Evolutionary conservation across 106 monocot genomes (phyloP), one percentile per base, ranked within the genome.

Genomic region (Dioscorea zingiberensis): DNA sequence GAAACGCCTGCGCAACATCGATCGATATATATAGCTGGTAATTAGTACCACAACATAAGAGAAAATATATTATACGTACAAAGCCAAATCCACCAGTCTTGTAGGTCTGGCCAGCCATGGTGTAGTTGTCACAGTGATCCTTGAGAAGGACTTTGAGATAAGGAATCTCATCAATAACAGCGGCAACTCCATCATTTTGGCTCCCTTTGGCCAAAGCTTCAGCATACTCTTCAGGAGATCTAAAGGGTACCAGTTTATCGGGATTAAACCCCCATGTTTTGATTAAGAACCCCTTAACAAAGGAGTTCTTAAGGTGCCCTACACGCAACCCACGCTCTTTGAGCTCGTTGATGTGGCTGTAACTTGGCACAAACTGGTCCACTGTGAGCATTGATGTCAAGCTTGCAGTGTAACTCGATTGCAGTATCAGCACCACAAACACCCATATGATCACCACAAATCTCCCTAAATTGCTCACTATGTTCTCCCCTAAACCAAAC

Each of bases 351-450:
- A 85, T 17, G 25, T 80, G 70, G 2, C 77, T 75, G 15, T 83
- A 76, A 32, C 77, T 75, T 17, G 90, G 83, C 68, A 64, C 75
- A 25, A 91, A 77, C 53, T 87, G 82, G 64, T 85, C 60, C 16
- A 82, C 84, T 1, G 94, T 94, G 14, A 94, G 77, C 74, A 84
- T 77, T 0, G 89, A 94, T 12, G 80, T 77, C 29, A 94, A 74
- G 64, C 86, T 94, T 0, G 94, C 89, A 17, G 84, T 94, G 58
- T 94, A 94, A 28, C 94, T 94, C 13, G 76, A 79, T 29, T 81
- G 77, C 54, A 94, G 54, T 24, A 86, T 77, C 12, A 90, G 84
- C 65, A 94, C 86, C n/a, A 90, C 89, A 47, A 94, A 89, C 17
- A 87, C 55, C 94, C 94, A 94, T 25, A 83, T 72, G 18, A 94